phyloP scores from a whole-genome alignment of 768 basidiomycete genomes.

The Podaxis pistillaris region DNA sequence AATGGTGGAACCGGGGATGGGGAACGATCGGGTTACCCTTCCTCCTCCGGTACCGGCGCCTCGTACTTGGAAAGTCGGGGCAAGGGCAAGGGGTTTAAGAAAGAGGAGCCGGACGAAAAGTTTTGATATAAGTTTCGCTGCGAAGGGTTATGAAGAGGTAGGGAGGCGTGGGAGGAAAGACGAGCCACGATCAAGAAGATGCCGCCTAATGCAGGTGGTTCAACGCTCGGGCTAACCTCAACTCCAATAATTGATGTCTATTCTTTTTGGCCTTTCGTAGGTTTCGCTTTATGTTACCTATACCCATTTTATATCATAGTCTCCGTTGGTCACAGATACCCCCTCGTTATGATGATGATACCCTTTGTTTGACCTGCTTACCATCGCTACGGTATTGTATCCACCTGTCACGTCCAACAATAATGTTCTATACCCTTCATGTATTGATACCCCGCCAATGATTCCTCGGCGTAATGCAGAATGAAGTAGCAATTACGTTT shows the following conservation, averaged over 20 bases:
- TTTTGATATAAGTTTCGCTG: no score
- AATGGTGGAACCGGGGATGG: not conserved
- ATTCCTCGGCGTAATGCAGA: no score
- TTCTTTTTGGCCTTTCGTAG: no score
- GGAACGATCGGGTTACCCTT: not conserved
- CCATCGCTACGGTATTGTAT: no score
- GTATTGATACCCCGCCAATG: not conserved
- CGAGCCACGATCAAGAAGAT: not conserved
- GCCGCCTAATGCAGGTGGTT: not conserved
- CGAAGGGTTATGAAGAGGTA: not conserved
- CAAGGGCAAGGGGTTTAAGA: no score
- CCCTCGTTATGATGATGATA: not conserved
- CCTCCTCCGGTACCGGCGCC: not conserved
- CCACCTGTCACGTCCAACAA: no score
- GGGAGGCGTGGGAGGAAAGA: not conserved
- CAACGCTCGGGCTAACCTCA: not conserved
- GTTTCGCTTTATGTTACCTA: not conserved
- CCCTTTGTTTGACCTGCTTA: not conserved
- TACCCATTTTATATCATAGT: not conserved
- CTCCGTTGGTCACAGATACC: not conserved
- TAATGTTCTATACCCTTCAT: not conserved
- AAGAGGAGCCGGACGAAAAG: not conserved
- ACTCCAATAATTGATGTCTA: not conserved
- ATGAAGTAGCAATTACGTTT: no score
- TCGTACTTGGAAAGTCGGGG: no score